Evolutionary conservation across 495 filamentous ascomycete genomes (phyloP).

Genomic region (Darksidea phi): DNA sequence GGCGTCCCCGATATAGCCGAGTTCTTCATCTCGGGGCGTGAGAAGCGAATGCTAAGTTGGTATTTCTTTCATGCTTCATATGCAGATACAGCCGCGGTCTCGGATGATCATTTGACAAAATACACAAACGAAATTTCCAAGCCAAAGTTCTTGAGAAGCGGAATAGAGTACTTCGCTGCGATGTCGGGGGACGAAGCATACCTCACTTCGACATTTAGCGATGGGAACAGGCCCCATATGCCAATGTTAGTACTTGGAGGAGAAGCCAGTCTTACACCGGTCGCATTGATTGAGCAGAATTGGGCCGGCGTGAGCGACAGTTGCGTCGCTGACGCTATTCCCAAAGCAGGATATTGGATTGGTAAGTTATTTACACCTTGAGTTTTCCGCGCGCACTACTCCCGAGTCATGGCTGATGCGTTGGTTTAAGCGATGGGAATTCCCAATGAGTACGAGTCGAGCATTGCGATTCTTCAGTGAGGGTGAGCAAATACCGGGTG

Average conservation of each 20-base stretch:
- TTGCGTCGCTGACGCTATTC: constrained; percentile 20
- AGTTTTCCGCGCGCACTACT: too few relatives aligned
- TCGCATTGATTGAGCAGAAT: not conserved
- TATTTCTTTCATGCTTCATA: constrained; percentile 48
- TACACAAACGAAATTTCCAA: constrained; percentile 32
- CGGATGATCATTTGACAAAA: constrained; percentile 21
- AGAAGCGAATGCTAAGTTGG: constrained; percentile 47
- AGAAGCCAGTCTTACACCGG: constrained; percentile 28
- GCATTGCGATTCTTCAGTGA: too few relatives aligned
- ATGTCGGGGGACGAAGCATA: constrained; percentile 17
- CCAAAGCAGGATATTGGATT: constrained; percentile 36
- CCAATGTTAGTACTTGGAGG: constrained; percentile 34
- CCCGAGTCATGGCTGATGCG: too few relatives aligned
- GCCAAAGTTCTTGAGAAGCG: constrained; percentile 30
- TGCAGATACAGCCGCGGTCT: constrained; percentile 16
- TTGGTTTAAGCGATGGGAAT: too few relatives aligned
- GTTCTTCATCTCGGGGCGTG: constrained; percentile 45
- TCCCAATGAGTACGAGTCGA: too few relatives aligned
- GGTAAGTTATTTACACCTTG: too few relatives aligned
- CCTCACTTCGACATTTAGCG: constrained; percentile 20
- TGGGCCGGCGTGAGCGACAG: not conserved
- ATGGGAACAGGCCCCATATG: constrained; percentile 14
- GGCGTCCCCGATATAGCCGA: constrained; percentile 47
- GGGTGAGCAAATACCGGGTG: too few relatives aligned
- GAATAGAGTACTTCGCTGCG: constrained; percentile 26